Conservation (phyloP, 257 asterid genomes). For the Plectranthus barbatus region DNA sequence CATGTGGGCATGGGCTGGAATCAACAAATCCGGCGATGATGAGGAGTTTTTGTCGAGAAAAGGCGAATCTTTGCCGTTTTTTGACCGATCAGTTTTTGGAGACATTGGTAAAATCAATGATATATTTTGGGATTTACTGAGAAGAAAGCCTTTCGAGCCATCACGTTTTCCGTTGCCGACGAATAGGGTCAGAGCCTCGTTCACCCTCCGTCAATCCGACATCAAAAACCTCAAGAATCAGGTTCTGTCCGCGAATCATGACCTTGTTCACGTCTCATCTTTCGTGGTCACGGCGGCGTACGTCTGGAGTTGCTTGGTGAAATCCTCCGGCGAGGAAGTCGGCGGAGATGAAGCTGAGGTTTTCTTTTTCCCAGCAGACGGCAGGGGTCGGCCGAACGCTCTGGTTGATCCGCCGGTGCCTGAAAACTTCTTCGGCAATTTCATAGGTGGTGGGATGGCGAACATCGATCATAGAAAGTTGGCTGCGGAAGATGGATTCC, state of each 20-base stretch:
- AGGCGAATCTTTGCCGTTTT: slow-evolving; percentile 10
- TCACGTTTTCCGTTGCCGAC: slow-evolving; percentile 23
- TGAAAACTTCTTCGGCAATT: slow-evolving; percentile 26
- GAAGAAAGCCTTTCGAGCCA: slow-evolving; percentile 4
- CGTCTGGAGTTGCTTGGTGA: no score
- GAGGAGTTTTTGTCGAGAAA: slow-evolving; percentile 25
- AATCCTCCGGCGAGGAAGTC: slow-evolving; percentile 8
- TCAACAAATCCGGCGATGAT: no score
- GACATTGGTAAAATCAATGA: slow-evolving; percentile 15
- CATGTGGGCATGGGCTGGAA: no score
- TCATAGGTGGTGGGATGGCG: slow-evolving; percentile 16
- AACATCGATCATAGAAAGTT: neutral
- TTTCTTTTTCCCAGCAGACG: slow-evolving; percentile 22
- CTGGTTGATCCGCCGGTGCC: slow-evolving; percentile 23
- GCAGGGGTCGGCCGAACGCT: slow-evolving; percentile 7
- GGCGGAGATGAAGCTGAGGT: neutral
- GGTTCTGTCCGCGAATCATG: slow-evolving; percentile 20
- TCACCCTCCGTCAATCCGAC: slow-evolving; percentile 19
- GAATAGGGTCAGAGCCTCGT: slow-evolving; percentile 33
- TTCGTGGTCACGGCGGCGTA: no score
- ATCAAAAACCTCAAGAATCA: slow-evolving; percentile 27
- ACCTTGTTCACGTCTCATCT: slow-evolving; percentile 12
- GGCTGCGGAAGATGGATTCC: slow-evolving; percentile 22
- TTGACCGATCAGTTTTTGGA: slow-evolving; percentile 23
- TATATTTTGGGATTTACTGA: slow-evolving; percentile 13